Percentiles rank a stretch among this genome's conserved stretches.
phyloP scores from a whole-genome alignment of 257 asterid species.

The Solanum appendiculatum region DNA sequence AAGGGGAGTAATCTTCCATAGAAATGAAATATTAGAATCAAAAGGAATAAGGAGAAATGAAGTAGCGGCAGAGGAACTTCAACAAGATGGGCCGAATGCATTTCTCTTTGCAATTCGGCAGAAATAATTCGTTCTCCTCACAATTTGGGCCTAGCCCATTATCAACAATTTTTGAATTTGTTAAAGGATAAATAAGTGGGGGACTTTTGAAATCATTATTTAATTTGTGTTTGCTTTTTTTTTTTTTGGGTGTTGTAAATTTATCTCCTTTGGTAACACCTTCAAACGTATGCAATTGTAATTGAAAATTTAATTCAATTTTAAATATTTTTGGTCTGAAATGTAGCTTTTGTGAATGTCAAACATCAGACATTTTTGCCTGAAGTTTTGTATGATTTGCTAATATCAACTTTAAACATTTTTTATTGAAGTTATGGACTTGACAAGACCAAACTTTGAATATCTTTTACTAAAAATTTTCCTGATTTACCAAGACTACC shows the following conservation, averaged over 20 bases:
- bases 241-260: background rate
- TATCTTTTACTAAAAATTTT: too few species aligned
- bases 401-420: background rate
- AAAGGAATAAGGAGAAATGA: too few species aligned
- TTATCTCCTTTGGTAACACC: background rate
- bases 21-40: too few species aligned
- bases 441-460: background rate
- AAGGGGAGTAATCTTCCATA: background rate
- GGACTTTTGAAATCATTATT: background rate
- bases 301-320: too few species aligned
- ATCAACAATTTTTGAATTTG: background rate
- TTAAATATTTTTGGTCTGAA: background rate
- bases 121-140: background rate
- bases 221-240: background rate
- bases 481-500: background rate
- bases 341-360: background rate
- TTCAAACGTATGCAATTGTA: background rate
- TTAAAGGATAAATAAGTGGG: background rate
- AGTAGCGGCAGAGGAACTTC: too few species aligned
- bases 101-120: too few species aligned
- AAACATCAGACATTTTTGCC: background rate
- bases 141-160: background rate
- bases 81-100: background rate
- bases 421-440: background rate
- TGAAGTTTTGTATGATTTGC: too few species aligned